phyloP scores from a whole-genome alignment of 208 protist genomes.

The Acanthamoeba healyi region DNA sequence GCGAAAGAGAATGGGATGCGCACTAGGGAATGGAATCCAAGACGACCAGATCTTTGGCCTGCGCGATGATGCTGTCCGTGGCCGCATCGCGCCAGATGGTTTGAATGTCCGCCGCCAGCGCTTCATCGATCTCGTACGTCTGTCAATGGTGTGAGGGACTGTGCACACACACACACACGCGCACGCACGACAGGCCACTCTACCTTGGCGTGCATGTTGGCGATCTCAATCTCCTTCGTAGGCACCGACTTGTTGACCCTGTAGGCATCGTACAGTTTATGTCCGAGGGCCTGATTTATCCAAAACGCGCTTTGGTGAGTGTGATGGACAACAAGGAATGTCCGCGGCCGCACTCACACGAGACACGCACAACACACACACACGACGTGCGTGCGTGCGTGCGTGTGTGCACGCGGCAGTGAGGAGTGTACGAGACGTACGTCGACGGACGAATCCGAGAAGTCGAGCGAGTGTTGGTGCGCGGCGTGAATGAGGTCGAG shows the following conservation, averaged over 20 bases:
- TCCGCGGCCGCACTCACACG: not conserved
- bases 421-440: not conserved
- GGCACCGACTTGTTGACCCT: not conserved
- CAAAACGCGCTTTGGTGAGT: too few species aligned
- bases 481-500: conserved; percentile 57
- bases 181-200: too few species aligned
- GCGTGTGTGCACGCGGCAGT: not conserved
- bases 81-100: conserved; percentile 83
- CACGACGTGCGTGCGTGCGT: too few species aligned
- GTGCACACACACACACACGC: too few species aligned
- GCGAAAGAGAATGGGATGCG: not conserved
- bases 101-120: conserved; percentile 75
- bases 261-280: conserved; percentile 31
- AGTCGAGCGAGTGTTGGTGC: not conserved
- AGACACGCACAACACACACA: not conserved
- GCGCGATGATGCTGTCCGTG: conserved; percentile 82
- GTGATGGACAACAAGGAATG: too few species aligned
- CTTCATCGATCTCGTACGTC: not conserved
- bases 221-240: conserved; percentile 9
- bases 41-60: not conserved
- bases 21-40: conserved; percentile 87
- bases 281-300: not conserved
- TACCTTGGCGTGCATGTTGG: conserved; percentile 44
- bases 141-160: not conserved
- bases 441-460: not conserved